These are phyloP conservation scores for Megacollybia marginata DNA, from an alignment of 768 basidiomycete genomes.

Conservation along the genomic window DNA sequence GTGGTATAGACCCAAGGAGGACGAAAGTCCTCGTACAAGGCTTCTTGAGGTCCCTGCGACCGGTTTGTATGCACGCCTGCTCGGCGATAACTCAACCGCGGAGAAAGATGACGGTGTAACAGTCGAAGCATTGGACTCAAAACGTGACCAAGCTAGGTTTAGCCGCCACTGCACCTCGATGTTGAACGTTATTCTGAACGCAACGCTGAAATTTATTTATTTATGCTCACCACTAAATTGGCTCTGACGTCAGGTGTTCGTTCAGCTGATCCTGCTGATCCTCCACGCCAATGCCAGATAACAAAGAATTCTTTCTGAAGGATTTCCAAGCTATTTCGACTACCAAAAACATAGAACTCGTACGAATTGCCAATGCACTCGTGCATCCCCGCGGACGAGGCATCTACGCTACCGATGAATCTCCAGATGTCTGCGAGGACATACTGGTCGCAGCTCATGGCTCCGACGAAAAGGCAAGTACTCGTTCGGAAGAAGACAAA, in stretches of 20 bases:
- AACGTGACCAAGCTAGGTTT: background rate
- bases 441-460: constrained; percentile 22
- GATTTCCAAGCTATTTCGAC: constrained; percentile 5
- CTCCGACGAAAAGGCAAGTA: constrained; percentile 12
- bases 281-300: constrained; percentile 10
- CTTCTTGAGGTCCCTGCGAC: background rate
- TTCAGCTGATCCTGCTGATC: background rate
- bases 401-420: constrained; percentile 48
- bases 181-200: no score
- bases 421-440: constrained; percentile 33
- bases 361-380: constrained; percentile 33
- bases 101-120: constrained; percentile 1
- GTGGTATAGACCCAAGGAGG: constrained; percentile 55
- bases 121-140: background rate
- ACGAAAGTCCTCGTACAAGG: constrained; percentile 37
- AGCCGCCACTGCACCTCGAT: no score
- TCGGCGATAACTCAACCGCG: constrained; percentile 5
- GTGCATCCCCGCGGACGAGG: constrained; percentile 43
- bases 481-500: constrained; percentile 18
- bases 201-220: background rate
- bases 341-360: constrained; percentile 20
- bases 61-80: constrained; percentile 1
- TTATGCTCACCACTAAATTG: background rate
- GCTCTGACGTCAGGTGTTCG: no score
- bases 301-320: constrained; percentile 24